phyloP scores from a whole-genome alignment of 2,329 filamentous ascomycete species.

The Penicillium paneum region DNA sequence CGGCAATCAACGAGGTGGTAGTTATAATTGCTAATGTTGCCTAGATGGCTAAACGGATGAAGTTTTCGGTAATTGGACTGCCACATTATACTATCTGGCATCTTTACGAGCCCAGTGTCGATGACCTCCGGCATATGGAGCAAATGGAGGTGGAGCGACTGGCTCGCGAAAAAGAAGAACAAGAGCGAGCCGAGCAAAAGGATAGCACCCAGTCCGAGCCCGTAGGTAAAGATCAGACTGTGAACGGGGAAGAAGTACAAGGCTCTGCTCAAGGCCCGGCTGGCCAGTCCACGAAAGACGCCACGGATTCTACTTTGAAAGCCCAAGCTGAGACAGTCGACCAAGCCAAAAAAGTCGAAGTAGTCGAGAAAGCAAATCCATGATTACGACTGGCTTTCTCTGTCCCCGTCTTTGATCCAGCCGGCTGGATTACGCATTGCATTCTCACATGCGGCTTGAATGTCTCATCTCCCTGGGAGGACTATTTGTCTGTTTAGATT shows the following conservation, averaged over 20 bases:
- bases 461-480: neutral
- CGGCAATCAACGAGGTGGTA: neutral
- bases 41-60: constrained; percentile 96
- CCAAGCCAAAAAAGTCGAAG: neutral
- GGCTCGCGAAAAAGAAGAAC: constrained; percentile 75
- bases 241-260: constrained; percentile 15
- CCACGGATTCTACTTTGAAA: constrained; percentile 7
- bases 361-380: neutral
- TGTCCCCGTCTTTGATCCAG: neutral
- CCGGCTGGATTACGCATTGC: neutral
- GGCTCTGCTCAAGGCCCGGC: constrained; percentile 23
- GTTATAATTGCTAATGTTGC: constrained; percentile 15
- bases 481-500: neutral
- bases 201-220: constrained; percentile 68
- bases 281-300: constrained; percentile 19
- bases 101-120: constrained; percentile 97
- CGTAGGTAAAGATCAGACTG: constrained; percentile 28
- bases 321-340: neutral
- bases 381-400: neutral
- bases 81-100: constrained; percentile 99
- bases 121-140: constrained; percentile 97
- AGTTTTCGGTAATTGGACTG: constrained; percentile 88
- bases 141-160: constrained; percentile 91
- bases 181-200: constrained; percentile 66
- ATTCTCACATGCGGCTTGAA: neutral